Evolutionary conservation across 441 rosid genomes (phyloP).

Genomic region (Pelargonium australe): DNA sequence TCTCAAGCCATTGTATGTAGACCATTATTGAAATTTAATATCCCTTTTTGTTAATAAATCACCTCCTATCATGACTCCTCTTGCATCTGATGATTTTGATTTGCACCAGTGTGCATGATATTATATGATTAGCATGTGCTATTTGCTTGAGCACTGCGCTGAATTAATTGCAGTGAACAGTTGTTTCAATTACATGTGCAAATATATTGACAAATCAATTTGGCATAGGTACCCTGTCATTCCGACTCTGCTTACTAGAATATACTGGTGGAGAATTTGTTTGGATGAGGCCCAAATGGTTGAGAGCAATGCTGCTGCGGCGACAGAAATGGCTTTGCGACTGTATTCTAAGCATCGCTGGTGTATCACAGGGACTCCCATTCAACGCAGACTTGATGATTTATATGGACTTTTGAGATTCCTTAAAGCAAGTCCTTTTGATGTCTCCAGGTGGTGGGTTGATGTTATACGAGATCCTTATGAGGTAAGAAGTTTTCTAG

Average conservation of each 20-base stretch:
- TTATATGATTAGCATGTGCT: neutral
- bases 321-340: constrained; percentile 92
- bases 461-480: constrained; percentile 89
- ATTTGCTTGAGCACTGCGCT: neutral
- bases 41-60: neutral
- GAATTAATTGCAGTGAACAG: neutral
- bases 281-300: constrained; percentile 99
- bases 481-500: constrained; percentile 43
- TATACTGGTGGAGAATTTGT: constrained; percentile 97
- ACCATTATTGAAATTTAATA: too few relatives aligned
- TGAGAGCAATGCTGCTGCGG: constrained; percentile 87
- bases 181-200: constrained; percentile 5
- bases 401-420: constrained; percentile 78
- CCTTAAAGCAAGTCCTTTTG: constrained; percentile 72
- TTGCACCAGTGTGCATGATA: neutral
- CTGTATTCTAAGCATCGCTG: constrained; percentile 74
- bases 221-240: constrained; percentile 80
- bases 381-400: constrained; percentile 95
- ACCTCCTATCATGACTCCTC: neutral
- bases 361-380: constrained; percentile 96
- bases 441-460: constrained; percentile 83
- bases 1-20: too few relatives aligned
- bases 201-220: constrained; percentile 19
- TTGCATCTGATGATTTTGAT: neutral
- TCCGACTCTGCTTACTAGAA: constrained; percentile 86